phyloP scores from a whole-genome alignment of 148 eudicot species.

The Vaccinium darrowii region DNA sequence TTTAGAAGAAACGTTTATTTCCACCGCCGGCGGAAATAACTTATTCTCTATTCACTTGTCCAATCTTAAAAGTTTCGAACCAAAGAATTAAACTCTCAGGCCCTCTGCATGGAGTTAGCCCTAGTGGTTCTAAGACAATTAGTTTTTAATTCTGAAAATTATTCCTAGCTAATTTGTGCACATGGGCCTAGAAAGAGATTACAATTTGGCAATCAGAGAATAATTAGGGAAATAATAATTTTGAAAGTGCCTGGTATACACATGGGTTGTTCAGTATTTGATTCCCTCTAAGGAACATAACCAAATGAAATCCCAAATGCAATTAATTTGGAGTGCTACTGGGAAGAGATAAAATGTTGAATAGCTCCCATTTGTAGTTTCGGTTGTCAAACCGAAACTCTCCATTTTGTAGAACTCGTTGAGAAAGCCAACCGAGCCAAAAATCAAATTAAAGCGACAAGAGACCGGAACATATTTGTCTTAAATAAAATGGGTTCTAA shows the following conservation, averaged over 20 bases:
- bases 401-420: not conserved
- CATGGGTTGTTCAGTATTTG: conserved; percentile 39
- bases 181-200: conserved; percentile 15
- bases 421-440: not conserved
- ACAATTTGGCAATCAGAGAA: not conserved
- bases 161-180: not conserved
- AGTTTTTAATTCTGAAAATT: not conserved
- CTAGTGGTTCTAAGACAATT: not conserved
- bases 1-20: too few species aligned
- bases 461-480: too few species aligned
- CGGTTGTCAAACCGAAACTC: too few species aligned
- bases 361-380: too few species aligned
- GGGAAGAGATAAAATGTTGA: not conserved
- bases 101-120: too few species aligned
- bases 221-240: not conserved
- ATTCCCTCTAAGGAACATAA: not conserved
- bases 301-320: not conserved
- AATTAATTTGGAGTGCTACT: not conserved
- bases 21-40: too few species aligned
- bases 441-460: not conserved
- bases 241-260: conserved; percentile 14
- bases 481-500: too few species aligned
- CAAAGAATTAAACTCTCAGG: too few species aligned
- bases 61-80: too few species aligned
- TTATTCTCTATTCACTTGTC: too few species aligned